phyloP scores from a whole-genome alignment of 2,329 filamentous ascomycete genomes.

The Fusarium mexicanum region DNA sequence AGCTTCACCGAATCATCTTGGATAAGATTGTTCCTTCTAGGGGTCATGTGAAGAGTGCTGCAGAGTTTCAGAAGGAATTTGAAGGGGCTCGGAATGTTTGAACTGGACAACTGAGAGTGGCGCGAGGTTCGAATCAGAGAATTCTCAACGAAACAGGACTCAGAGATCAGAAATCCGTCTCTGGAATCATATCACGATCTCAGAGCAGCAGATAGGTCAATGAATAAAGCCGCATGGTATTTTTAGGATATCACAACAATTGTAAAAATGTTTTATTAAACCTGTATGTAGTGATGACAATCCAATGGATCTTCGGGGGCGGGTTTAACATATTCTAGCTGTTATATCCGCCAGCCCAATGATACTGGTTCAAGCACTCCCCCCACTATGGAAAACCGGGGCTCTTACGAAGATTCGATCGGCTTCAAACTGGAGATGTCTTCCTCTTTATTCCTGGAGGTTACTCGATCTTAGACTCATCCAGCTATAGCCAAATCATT shows the following conservation, averaged over 20 bases:
- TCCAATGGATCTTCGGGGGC: accelerated
- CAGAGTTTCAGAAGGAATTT: not conserved
- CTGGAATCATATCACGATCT: too few relatives aligned
- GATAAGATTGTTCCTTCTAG: not conserved
- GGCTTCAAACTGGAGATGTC: not conserved
- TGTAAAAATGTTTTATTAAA: not conserved
- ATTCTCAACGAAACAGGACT: not conserved
- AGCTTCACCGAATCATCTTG: not conserved
- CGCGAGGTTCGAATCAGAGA: not conserved
- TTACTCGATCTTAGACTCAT: accelerated
- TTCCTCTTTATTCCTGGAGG: too few relatives aligned
- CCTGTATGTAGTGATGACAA: not conserved
- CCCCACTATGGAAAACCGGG: not conserved
- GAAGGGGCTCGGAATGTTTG: not conserved
- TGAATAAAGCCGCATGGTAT: not conserved
- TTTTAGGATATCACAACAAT: not conserved
- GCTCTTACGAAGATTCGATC: too few relatives aligned
- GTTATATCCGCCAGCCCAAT: not conserved
- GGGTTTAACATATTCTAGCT: accelerated
- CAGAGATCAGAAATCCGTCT: accelerated
- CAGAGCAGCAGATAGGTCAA: accelerated
- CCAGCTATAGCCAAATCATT: accelerated
- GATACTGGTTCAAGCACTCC: not conserved
- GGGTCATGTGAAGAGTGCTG: not conserved
- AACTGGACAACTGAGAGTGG: not conserved